Conservation (phyloP, 2,329 filamentous ascomycete genomes). For the Aureobasidium mangrovei region DNA sequence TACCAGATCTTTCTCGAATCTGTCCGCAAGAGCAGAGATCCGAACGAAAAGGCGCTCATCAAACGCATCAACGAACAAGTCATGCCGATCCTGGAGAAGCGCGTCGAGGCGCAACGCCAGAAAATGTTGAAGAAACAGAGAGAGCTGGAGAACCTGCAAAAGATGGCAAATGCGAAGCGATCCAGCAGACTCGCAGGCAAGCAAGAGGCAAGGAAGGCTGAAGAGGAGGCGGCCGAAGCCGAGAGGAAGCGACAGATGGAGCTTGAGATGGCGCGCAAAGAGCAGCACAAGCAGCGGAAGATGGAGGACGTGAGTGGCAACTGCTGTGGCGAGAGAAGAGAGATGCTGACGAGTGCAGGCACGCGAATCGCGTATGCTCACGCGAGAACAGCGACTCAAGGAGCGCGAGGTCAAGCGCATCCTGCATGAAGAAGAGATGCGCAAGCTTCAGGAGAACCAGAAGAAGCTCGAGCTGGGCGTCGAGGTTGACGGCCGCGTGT, state of each 20-base stretch:
- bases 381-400: constrained; percentile 73
- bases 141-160: constrained; percentile 72
- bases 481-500: constrained; percentile 44
- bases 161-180: constrained; percentile 86
- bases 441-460: constrained; percentile 67
- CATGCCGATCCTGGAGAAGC: constrained; percentile 73
- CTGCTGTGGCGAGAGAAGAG: not conserved
- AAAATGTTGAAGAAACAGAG: constrained; percentile 69
- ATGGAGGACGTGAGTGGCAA: constrained; percentile 48
- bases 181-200: constrained; percentile 83
- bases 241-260: constrained; percentile 58
- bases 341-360: constrained; percentile 41
- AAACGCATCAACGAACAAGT: constrained; percentile 67
- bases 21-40: constrained; percentile 67
- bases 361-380: constrained; percentile 69
- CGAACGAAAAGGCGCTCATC: constrained; percentile 73
- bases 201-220: constrained; percentile 65
- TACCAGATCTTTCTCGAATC: constrained; percentile 62
- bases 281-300: constrained; percentile 53
- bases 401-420: constrained; percentile 78
- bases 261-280: constrained; percentile 51
- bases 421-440: constrained; percentile 76
- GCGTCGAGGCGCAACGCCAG: constrained; percentile 57
- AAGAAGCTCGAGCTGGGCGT: constrained; percentile 41
- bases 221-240: constrained; percentile 62